Base-by-base conservation (phyloP, 169 alveolate genomes). In the Eimeria sp. region DNA sequence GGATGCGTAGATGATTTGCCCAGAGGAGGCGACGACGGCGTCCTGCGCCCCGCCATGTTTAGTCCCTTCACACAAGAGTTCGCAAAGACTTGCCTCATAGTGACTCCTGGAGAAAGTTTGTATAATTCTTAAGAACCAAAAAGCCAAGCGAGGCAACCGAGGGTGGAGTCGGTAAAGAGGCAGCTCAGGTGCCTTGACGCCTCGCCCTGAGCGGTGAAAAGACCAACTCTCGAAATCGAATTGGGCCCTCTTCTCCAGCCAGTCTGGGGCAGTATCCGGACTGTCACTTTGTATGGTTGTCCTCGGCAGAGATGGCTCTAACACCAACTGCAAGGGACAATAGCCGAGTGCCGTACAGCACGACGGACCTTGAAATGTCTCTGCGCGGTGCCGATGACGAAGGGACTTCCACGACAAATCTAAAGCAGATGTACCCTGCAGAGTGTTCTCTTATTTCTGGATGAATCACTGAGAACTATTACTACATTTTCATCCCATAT, bases 1-100 rank as follows among this genome's bases (percentile, higher is more conserved):
- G 3, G 63, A 4, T 27, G n/a, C 22, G 90, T 49, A 54, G 65
- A 82, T n/a, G 73, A 30, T 47, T 72, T 27, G 54, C 72, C 90
- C 65, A 82, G 16, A 30, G 90, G 90, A 9, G 90, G 90, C 67
- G 90, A 82, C 16, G 90, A 82, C 16, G 90, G 90, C 72, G 90
- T 27, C n/a, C 90, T 70, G 49, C 90, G 72, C 73, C 73, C 65
- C n/a, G 51, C 18, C 67, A 30, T 22, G 90, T 45, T 43, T 1
- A 20, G 61, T 6, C 86, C 86, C 30, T 75, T 43, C 86, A 75
- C 3, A 45, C 86, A 75, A 45, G 86, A 47, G 20, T 58, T 25
- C 14, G 61, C 63, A 22, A 75, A 18, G 86, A 22, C 63, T 22
- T 75, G 86, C 40, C 86, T 75, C 86, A 75, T 75, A 30, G 49